Evolutionary conservation across 371 early-diverging fungal genomes (phyloP).

Genomic region (Rhizomucor pusillus): DNA sequence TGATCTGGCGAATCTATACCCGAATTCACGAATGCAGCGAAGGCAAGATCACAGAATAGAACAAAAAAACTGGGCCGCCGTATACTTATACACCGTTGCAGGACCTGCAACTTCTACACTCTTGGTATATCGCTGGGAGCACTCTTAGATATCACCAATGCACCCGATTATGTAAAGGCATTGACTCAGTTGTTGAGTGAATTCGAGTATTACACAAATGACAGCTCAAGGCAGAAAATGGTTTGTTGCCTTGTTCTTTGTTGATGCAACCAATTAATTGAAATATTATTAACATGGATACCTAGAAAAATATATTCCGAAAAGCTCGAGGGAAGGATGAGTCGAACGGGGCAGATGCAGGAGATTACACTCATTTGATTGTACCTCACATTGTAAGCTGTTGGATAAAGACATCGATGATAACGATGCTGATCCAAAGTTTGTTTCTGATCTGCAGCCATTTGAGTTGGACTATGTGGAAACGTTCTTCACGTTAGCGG

Average conservation of each 20-base stretch:
- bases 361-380: conserved; percentile 46
- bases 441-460: conserved; percentile 32
- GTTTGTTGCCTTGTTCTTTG: conserved; percentile 17
- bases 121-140: conserved; percentile 63
- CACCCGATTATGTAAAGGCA: conserved; percentile 64
- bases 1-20: conserved; percentile 41
- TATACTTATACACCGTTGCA: conserved; percentile 10
- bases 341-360: conserved; percentile 23
- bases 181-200: conserved; percentile 57
- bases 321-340: conserved; percentile 50
- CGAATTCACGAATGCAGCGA: conserved; percentile 40
- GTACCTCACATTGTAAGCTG: conserved; percentile 52
- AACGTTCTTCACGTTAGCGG: conserved; percentile 50
- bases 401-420: conserved; percentile 1
- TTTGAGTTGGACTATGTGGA: conserved; percentile 59
- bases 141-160: conserved; percentile 61
- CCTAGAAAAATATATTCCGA: conserved; percentile 57
- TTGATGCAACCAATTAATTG: not conserved
- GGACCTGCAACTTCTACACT: conserved; percentile 58
- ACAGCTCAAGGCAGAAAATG: conserved; percentile 54
- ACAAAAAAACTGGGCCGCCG: not conserved
- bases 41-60: conserved; percentile 17
- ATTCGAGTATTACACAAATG: conserved; percentile 53
- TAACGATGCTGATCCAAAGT: not conserved
- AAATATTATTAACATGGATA: not conserved